Percentiles rank a stretch among this genome's conserved stretches.
phyloP scores from a whole-genome alignment of 768 basidiomycete genomes.

The Dendrothele bispora region DNA sequence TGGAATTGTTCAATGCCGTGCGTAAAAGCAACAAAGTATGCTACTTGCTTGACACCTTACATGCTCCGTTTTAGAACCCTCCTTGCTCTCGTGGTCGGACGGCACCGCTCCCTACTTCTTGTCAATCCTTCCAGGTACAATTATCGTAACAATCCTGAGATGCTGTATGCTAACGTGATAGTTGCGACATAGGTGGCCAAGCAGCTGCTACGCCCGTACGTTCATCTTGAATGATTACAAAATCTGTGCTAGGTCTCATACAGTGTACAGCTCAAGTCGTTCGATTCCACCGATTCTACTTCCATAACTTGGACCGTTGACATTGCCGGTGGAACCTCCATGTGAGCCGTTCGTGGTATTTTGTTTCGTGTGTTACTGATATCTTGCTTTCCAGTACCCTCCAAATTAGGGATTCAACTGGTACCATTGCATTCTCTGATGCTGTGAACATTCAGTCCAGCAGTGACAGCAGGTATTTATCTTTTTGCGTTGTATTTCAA shows the following conservation, averaged over 20 bases:
- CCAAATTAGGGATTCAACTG: slow-evolving; percentile 58
- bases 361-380: slow-evolving; percentile 5
- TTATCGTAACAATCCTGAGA: neutral
- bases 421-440: slow-evolving; percentile 51
- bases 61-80: slow-evolving; percentile 54
- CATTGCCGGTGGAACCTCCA: slow-evolving; percentile 37
- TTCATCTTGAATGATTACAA: too few species aligned
- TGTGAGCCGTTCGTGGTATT: slow-evolving; percentile 38
- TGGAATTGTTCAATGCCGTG: slow-evolving; percentile 51
- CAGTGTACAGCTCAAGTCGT: slow-evolving; percentile 52
- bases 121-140: slow-evolving; percentile 59
- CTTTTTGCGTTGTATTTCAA: neutral
- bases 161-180: neutral
- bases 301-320: slow-evolving; percentile 57
- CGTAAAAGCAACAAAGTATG: too few species aligned
- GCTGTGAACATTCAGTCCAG: slow-evolving; percentile 43
- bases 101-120: slow-evolving; percentile 60
- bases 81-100: slow-evolving; percentile 50
- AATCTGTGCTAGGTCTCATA: too few species aligned
- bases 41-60: too few species aligned
- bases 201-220: slow-evolving; percentile 50
- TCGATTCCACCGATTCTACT: slow-evolving; percentile 43
- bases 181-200: slow-evolving; percentile 47
- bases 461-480: slow-evolving; percentile 30
- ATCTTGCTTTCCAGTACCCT: slow-evolving; percentile 41